Base-by-base conservation (phyloP, 768 basidiomycete genomes). In the Podaxis rugospora region DNA sequence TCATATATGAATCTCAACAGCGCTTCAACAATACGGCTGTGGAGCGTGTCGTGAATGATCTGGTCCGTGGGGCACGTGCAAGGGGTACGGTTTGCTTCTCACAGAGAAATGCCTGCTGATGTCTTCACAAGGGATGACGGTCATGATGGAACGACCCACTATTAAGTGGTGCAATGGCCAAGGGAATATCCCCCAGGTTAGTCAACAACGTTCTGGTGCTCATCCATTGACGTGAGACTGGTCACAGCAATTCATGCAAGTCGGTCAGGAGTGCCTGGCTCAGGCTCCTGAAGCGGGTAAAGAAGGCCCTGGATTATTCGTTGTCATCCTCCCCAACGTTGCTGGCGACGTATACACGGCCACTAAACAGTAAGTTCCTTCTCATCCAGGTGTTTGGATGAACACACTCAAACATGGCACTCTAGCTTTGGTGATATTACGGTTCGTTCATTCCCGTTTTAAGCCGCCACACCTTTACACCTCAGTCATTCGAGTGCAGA, bases 311-410 rank as follows among this genome's bases (percentile, higher is more conserved):
- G 76, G 73, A 9, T 73, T 93, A 11, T 69, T 92, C 1, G 83
- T 92, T 0, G 84, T 86, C 5, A 71, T 93, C 37, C 77, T 93
- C 6, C 92, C 91, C 0, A 87, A 92, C 52, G 81, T 79, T 0
- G 87, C 84, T 0, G 84, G 88, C 23, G 87, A 92, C 40, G 83
- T 92, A 1, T 93, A 93, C 64, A 85, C 80, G 5, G 84, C 84
- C 2, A 82, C 92, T 10, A 94, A 93, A 70, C 84, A 92, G 91
- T 93, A 69, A 63, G 87, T 81, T 47, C 57, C 27, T 60, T 10
- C 9, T 47, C 16, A 42, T 32, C 32, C n/a, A 39, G 44, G 21
- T 14, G 3, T 28, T 32, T 9, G 39, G 11, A 10, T 44, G 25
- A 16, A 25, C 2, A 16, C 16, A 23, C 10, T 44, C n/a, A 27